Conservation (phyloP, 1,284 basidiomycete species). For the Cryptococcus jaspeensis region DNA sequence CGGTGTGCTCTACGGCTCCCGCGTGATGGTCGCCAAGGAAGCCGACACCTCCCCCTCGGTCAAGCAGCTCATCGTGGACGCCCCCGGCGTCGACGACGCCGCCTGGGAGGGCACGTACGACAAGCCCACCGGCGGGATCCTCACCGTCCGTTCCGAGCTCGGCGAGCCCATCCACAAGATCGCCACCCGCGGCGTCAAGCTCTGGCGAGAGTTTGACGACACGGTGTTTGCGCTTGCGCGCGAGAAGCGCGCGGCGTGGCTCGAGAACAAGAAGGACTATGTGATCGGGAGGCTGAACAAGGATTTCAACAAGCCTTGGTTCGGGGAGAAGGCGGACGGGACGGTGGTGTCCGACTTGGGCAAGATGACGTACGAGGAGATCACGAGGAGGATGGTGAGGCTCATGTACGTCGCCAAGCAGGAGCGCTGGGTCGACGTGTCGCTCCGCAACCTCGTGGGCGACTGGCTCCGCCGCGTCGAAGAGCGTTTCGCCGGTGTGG, state of each 20-base stretch:
- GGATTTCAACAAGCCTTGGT: constrained; percentile 97
- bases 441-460: constrained; percentile 90
- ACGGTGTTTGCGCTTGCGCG: constrained; percentile 91
- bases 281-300: constrained; percentile 89
- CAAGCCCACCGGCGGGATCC: constrained; percentile 91
- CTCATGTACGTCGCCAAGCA: constrained; percentile 92
- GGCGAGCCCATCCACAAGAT: constrained; percentile 99
- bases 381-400: constrained; percentile 82
- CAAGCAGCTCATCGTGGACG: constrained; percentile 94
- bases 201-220: constrained; percentile 98
- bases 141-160: constrained; percentile 95
- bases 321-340: constrained; percentile 90
- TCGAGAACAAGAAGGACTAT: constrained; percentile 81
- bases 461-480: constrained; percentile 97
- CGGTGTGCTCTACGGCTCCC: constrained; percentile 90
- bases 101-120: constrained; percentile 94
- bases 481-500: constrained; percentile 94
- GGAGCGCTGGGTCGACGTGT: constrained; percentile 88
- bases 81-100: constrained; percentile 84
- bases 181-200: constrained; percentile 90
- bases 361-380: constrained; percentile 99
- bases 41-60: constrained; percentile 91
- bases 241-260: constrained; percentile 89
- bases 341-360: constrained; percentile 78
- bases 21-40: constrained; percentile 98